Evolutionary conservation across 1,284 basidiomycete species (phyloP).

Genomic region (Heterobasidion parviporum): DNA sequence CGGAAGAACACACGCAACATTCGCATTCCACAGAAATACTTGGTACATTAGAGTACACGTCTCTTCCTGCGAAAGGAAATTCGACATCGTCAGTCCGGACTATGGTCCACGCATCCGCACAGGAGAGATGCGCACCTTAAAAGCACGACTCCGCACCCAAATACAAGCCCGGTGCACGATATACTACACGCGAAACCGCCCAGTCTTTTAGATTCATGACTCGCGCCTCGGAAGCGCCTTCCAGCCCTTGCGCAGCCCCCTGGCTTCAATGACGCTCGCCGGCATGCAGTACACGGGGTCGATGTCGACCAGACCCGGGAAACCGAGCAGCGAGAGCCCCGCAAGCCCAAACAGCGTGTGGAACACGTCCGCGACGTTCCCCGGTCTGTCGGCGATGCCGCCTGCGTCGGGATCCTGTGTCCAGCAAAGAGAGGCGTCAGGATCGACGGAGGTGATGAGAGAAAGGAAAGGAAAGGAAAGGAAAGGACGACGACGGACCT

Average conservation of each 20-base stretch:
- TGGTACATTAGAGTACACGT: too few species aligned
- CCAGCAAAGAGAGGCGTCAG: too few species aligned
- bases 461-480: neutral
- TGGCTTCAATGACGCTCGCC: conserved; percentile 58
- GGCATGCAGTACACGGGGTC: conserved; percentile 99
- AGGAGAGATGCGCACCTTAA: too few species aligned
- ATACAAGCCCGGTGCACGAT: neutral
- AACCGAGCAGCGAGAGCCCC: conserved; percentile 86
- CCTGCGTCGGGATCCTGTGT: conserved; percentile 81
- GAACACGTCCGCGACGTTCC: conserved; percentile 93
- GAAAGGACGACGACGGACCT: conserved; percentile 46
- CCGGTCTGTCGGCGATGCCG: conserved; percentile 92
- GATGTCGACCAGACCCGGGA: conserved; percentile 73
- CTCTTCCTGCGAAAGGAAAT: too few species aligned
- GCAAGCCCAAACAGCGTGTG: conserved; percentile 93
- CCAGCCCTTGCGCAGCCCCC: conserved; percentile 67
- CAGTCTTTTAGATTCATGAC: neutral
- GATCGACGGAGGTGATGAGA: neutral
- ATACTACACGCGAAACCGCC: too few species aligned
- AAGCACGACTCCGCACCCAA: neutral
- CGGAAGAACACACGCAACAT: too few species aligned
- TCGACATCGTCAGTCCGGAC: too few species aligned
- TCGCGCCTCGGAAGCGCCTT: conserved; percentile 36
- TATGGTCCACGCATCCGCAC: too few species aligned
- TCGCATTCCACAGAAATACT: too few species aligned